phyloP scores from a whole-genome alignment of 345 rosid species.

The Chamaenerion angustifolium region DNA sequence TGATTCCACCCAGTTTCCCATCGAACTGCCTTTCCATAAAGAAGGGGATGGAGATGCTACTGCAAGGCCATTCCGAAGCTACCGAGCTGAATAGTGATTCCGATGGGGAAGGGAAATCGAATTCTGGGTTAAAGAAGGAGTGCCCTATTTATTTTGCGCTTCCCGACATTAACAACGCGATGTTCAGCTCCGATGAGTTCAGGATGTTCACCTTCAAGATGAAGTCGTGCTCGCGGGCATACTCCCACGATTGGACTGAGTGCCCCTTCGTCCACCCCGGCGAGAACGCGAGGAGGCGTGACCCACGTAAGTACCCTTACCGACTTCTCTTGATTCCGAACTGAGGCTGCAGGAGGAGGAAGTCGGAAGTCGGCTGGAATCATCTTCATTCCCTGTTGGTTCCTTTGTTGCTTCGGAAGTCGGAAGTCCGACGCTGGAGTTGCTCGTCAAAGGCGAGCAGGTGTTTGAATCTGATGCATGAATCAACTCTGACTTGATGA shows the following conservation, averaged over 20 bases:
- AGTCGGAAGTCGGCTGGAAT: too few relatives aligned
- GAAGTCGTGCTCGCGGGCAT: slow-evolving; percentile 96
- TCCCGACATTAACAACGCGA: slow-evolving; percentile 87
- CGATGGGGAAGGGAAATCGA: slow-evolving; percentile 29
- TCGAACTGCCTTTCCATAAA: slow-evolving; percentile 20
- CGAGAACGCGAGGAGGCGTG: slow-evolving; percentile 96
- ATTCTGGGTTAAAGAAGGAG: slow-evolving; percentile 41
- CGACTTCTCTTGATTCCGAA: too few relatives aligned
- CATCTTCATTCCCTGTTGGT: too few relatives aligned
- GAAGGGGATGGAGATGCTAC: slow-evolving; percentile 42
- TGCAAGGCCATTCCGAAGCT: slow-evolving; percentile 24
- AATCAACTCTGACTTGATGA: too few relatives aligned
- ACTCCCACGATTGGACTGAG: slow-evolving; percentile 97
- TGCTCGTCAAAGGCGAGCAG: too few relatives aligned
- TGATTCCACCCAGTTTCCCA: slow-evolving; percentile 24
- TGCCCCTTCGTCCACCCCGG: slow-evolving; percentile 99
- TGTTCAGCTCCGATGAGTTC: slow-evolving; percentile 80
- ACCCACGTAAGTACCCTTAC: slow-evolving; percentile 84
- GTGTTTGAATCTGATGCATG: too few relatives aligned
- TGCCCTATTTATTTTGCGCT: slow-evolving; percentile 69
- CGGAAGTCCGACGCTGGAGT: too few relatives aligned
- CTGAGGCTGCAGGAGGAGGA: too few relatives aligned
- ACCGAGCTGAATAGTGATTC: slow-evolving; percentile 13
- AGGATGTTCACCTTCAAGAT: slow-evolving; percentile 90
- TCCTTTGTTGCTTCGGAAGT: too few relatives aligned